phyloP scores from a whole-genome alignment of 208 protist species.

The Spongospora subterranea region DNA sequence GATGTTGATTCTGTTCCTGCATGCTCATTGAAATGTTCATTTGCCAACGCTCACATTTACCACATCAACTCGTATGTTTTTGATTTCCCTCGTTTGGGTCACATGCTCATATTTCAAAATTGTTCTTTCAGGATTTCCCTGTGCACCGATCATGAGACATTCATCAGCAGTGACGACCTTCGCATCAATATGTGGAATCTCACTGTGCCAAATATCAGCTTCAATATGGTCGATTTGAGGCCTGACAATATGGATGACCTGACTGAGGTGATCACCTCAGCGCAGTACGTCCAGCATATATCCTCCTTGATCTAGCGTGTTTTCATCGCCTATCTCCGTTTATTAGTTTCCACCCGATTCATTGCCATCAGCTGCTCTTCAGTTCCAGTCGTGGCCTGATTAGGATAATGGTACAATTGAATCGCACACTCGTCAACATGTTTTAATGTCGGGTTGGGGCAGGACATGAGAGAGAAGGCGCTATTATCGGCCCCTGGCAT shows the following conservation, averaged over 20 bases:
- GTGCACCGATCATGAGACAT: constrained; percentile 44
- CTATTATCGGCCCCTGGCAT: neutral
- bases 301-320: neutral
- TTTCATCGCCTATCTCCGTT: neutral
- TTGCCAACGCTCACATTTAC: neutral
- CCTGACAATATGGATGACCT: constrained; percentile 52
- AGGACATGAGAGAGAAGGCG: neutral
- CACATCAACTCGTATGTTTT: constrained; percentile 13
- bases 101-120: neutral
- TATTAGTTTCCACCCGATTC: constrained; percentile 19
- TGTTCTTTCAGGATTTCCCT: constrained; percentile 48
- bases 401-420: neutral
- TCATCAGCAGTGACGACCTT: constrained; percentile 55
- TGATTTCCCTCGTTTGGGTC: neutral
- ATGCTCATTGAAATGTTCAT: constrained; percentile 22
- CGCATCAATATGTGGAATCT: constrained; percentile 58
- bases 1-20: constrained; percentile 16
- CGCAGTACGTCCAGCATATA: neutral
- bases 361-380: constrained; percentile 20
- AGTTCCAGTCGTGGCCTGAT: constrained; percentile 26
- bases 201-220: constrained; percentile 37
- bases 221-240: constrained; percentile 20
- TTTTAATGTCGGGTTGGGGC: neutral
- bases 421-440: neutral
- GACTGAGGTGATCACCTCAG: constrained; percentile 26